phyloP scores from a whole-genome alignment of 2,329 filamentous ascomycete species.

The Zymoseptoria crescenta region DNA sequence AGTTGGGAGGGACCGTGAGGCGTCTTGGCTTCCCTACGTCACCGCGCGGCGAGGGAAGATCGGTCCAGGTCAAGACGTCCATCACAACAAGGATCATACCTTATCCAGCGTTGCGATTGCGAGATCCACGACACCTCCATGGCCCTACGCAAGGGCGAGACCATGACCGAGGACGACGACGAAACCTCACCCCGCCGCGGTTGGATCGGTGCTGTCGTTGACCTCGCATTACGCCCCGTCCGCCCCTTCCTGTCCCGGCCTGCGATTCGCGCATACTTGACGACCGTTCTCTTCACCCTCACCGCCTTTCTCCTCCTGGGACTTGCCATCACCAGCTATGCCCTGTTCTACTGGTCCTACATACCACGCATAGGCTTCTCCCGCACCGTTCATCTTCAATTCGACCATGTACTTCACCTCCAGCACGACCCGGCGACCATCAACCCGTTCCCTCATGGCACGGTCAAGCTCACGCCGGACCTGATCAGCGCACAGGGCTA shows the following conservation, averaged over 20 bases:
- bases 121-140: not conserved
- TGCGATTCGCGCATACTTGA: constrained; percentile 58
- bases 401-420: constrained; percentile 40
- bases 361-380: constrained; percentile 58
- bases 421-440: not conserved
- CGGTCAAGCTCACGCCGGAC: constrained; percentile 40
- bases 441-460: constrained; percentile 43
- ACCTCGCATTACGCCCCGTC: constrained; percentile 44
- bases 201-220: constrained; percentile 2
- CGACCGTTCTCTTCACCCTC: constrained; percentile 46
- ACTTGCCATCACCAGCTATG: constrained; percentile 54
- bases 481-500: constrained; percentile 71
- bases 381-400: constrained; percentile 59
- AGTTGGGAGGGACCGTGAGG: too few relatives aligned
- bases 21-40: too few relatives aligned
- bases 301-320: constrained; percentile 50
- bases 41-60: too few relatives aligned
- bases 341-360: constrained; percentile 60
- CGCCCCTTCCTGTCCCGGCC: constrained; percentile 51
- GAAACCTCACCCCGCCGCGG: constrained; percentile 1
- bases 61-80: too few relatives aligned
- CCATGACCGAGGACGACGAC: constrained; percentile 4
- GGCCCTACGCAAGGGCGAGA: not conserved
- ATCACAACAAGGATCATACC: not conserved
- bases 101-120: not conserved